Base-by-base conservation (phyloP, 129 eudicot genomes). In the Flaveria linearis region DNA sequence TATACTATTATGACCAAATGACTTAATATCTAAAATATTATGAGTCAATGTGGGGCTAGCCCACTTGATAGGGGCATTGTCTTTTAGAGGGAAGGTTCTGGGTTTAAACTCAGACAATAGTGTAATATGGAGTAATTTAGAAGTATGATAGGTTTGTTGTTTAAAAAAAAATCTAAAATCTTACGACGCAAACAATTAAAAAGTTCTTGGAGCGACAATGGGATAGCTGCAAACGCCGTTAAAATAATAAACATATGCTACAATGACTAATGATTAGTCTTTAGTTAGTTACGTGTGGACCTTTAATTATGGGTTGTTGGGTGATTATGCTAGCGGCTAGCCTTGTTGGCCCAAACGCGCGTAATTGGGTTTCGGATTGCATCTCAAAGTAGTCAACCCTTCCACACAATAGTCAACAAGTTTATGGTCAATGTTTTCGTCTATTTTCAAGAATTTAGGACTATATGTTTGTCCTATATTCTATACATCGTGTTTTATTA, bases 341-440 rank as follows among this genome's bases (percentile, higher is more conserved):
- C 68, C 49, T 56, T 78, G 23, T 57, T 23, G 52, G 78, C 73
- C 73, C 73, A 61, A 71, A 20, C n/a, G n/a, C n/a, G n/a, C 9
- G 33, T 71, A 15, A 51, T 33, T 42, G 42, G 78, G 42, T 45
- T 62, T 49, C 7, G 69, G 23, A 2, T 2, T 60, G 43, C 46
- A 25, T 42, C 20, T 23, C 45, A 12, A 57, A 57, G 15, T 2
- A 39, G 42, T 74, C 56, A 43, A 58, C 57, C 28, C 57, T 41
- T 71, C 65, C 72, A 79, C 67, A 60, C 82, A 36, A 61, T 25
- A 60, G 8, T 36, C 41, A 36, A 60, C 66, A 61, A 70, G 2
- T 13, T 20, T 20, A 8, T 9, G 72, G 77, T 79, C 82, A 79
- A 79, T 22, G 22, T 71, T 78, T 78, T 50, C 77, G 66, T 23